Evolutionary conservation across 2,329 filamentous ascomycete species (phyloP).

Genomic region (Fusarium abutilonis): DNA sequence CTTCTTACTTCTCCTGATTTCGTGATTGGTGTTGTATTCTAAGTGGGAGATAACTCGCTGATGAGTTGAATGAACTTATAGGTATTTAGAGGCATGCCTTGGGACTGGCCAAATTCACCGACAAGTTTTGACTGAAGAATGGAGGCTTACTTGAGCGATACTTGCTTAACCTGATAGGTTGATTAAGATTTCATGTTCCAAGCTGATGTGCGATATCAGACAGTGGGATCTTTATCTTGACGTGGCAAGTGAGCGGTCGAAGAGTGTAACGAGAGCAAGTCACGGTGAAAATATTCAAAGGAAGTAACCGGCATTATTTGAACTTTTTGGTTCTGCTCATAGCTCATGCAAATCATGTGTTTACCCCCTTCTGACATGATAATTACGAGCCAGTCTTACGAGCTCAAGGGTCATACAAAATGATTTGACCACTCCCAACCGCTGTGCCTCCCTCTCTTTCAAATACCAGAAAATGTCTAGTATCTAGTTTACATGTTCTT

Average conservation of each 20-base stretch:
- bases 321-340: conserved; percentile 6
- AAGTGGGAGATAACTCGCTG: background rate
- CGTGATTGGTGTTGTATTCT: background rate
- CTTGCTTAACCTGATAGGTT: no score
- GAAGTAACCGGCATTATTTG: background rate
- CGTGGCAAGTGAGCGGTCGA: no score
- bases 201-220: no score
- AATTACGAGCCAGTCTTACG: background rate
- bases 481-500: conserved; percentile 52
- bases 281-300: background rate
- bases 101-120: no score
- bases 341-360: conserved; percentile 3
- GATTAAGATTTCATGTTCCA: no score
- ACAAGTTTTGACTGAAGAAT: no score
- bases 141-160: no score
- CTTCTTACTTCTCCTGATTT: background rate
- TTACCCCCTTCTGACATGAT: background rate
- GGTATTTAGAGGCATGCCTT: no score
- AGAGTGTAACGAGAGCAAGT: background rate
- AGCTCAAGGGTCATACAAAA: background rate
- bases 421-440: no score
- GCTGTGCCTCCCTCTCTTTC: background rate
- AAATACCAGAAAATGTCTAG: background rate
- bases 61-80: no score
- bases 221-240: no score